These are phyloP conservation scores for Colletotrichum tanaceti DNA, from an alignment of 2,329 filamentous ascomycete genomes.

Conservation along the genomic window DNA sequence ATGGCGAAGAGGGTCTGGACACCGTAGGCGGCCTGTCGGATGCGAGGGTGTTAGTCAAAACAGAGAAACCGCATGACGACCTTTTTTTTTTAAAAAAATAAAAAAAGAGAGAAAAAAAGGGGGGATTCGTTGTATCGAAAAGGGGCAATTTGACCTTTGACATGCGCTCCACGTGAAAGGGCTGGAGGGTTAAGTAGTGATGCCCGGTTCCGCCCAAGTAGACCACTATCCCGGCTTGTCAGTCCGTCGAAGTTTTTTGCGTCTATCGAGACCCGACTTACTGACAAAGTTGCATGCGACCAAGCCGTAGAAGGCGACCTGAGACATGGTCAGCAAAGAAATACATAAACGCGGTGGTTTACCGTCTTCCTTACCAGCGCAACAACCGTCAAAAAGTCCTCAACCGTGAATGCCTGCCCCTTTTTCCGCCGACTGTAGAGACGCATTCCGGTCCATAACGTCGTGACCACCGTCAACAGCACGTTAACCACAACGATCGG, in stretches of 20 bases:
- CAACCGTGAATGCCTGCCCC: constrained; percentile 10
- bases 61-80: not conserved
- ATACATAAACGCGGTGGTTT: no score
- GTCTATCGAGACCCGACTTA: not conserved
- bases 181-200: constrained; percentile 6
- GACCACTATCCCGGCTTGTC: not conserved
- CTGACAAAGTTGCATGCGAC: constrained; percentile 16
- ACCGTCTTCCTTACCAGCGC: not conserved
- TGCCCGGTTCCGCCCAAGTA: constrained; percentile 10
- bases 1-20: constrained; percentile 17
- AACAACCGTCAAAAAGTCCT: constrained; percentile 10
- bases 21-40: constrained; percentile 3
- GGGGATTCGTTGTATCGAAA: not conserved
- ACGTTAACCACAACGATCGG: constrained; percentile 8
- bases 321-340: not conserved
- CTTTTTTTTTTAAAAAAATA: no score
- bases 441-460: constrained; percentile 11
- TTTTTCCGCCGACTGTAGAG: constrained; percentile 11
- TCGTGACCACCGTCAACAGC: not conserved
- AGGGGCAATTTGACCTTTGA: constrained; percentile 1
- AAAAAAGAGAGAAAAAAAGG: no score
- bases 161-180: constrained; percentile 9
- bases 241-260: not conserved
- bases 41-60: not conserved
- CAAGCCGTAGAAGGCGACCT: constrained; percentile 10